Evolutionary conservation across 2,329 filamentous ascomycete genomes (phyloP).

Genomic region (Colletotrichum chlorophyti): DNA sequence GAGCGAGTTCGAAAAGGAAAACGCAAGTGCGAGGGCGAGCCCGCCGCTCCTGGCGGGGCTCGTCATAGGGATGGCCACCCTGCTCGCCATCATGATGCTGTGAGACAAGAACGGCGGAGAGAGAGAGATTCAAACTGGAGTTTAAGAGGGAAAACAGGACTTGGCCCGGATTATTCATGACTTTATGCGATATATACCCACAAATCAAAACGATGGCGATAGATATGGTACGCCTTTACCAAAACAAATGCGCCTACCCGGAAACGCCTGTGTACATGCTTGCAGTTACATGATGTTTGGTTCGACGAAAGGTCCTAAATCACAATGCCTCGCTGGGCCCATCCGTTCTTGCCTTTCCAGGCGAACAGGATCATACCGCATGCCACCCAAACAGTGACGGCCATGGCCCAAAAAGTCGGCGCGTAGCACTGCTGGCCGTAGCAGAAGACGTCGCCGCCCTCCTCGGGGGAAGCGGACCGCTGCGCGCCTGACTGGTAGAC

Average conservation of each 20-base stretch:
- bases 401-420: constrained; percentile 85
- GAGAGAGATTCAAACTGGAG: no score
- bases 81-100: constrained; percentile 13
- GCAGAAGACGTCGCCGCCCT: constrained; percentile 68
- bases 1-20: constrained; percentile 19
- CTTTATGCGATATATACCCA: constrained; percentile 27
- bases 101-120: not conserved
- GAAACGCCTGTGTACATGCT: constrained; percentile 18
- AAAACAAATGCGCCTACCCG: not conserved
- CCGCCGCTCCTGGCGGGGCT: not conserved
- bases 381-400: constrained; percentile 79
- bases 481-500: constrained; percentile 76
- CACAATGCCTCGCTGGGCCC: constrained; percentile 78
- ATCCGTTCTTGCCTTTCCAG: constrained; percentile 80
- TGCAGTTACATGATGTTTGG: not conserved
- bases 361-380: constrained; percentile 76
- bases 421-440: constrained; percentile 85
- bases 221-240: constrained; percentile 8
- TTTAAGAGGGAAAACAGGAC: constrained; percentile 22
- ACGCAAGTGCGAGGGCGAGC: not conserved
- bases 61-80: not conserved
- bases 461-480: constrained; percentile 42
- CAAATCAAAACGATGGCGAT: constrained; percentile 13
- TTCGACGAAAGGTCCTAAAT: constrained; percentile 44
- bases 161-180: constrained; percentile 15